Evolutionary conservation across 2,329 filamentous ascomycete species (phyloP), one percentile per base, ranked within the genome.

Genomic region (Exophiala phaeomuriformis): DNA sequence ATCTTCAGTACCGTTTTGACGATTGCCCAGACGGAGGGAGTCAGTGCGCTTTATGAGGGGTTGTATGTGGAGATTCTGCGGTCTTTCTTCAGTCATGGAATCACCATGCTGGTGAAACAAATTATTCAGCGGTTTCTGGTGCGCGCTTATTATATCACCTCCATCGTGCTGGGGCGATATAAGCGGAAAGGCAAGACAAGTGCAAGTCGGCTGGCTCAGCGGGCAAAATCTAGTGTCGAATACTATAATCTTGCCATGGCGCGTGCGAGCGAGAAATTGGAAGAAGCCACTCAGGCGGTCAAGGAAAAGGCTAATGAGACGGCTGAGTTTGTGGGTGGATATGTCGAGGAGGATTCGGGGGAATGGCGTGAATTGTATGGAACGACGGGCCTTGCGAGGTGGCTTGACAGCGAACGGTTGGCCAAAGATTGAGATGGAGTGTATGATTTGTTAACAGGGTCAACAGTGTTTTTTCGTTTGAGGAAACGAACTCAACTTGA

Each of bases 21-120:
- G 19, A 78, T 80, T 52, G 73, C 72, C 32, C 77, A 75, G 43
- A 75, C 72, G 0, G 87, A 95, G 64, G 90, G 90, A 0, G 56
- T 84, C 0, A 66, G 67, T 3, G 85, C 83, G 0, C 71, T 95
- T 5, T 95, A 94, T 65, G 81, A 85, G 46, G 90, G 89, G 3
- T 73, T 95, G 0, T 77, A 77, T 9, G 86, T 83, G 3, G 88
- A 94, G 69, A 76, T 95, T 2, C 69, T 90, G 5, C 90, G 90
- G 64, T 86, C 86, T 0, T 94, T 95, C 71, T 84, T 95, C 64
- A 84, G 82, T 27, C 89, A 95, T 64, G 90, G 90, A 0, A 78
- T 90, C 48, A 91, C 89, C 1, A 95, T 95, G 87, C 73, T 91
- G 50, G 82, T 87, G 54, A 95, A 95, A 69, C 87, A 91, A 52